These are phyloP conservation scores for Paecilomyces sp. DNA, from an alignment of 2,329 filamentous ascomycete genomes.

Conservation along the genomic window DNA sequence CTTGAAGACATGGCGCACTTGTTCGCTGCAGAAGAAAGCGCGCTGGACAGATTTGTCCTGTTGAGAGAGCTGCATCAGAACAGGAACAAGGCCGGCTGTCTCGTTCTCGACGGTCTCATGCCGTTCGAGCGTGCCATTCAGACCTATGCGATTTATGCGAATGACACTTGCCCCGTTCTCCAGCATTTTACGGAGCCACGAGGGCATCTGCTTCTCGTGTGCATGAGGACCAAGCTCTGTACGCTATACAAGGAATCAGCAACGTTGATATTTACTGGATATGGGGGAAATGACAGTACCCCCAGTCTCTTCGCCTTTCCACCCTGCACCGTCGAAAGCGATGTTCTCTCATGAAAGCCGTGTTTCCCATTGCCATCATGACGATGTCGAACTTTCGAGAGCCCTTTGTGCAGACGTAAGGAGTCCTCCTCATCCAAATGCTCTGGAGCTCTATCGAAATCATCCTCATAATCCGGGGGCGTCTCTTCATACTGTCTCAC, in stretches of 20 bases:
- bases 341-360: not conserved
- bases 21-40: constrained; percentile 73
- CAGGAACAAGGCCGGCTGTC: constrained; percentile 50
- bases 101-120: constrained; percentile 42
- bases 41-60: constrained; percentile 58
- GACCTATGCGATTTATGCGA: constrained; percentile 44
- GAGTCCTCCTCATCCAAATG: not conserved
- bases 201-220: constrained; percentile 67
- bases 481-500: constrained; percentile 1
- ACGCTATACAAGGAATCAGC: constrained; percentile 31
- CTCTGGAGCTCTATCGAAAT: not conserved
- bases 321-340: not conserved
- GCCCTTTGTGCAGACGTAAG: not conserved
- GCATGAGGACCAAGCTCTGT: constrained; percentile 64
- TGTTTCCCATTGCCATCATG: not conserved
- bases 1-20: constrained; percentile 74
- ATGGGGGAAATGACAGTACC: constrained; percentile 11
- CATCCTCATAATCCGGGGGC: not conserved
- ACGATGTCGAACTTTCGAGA: not conserved
- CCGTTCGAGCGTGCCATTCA: constrained; percentile 37
- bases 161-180: constrained; percentile 51
- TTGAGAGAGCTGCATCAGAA: constrained; percentile 57
- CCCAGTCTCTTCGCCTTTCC: constrained; percentile 21
- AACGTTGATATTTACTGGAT: not conserved
- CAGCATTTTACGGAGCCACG: constrained; percentile 58